Conservation (phyloP, 495 filamentous ascomycete species). For the Lophiotrema nucula region DNA sequence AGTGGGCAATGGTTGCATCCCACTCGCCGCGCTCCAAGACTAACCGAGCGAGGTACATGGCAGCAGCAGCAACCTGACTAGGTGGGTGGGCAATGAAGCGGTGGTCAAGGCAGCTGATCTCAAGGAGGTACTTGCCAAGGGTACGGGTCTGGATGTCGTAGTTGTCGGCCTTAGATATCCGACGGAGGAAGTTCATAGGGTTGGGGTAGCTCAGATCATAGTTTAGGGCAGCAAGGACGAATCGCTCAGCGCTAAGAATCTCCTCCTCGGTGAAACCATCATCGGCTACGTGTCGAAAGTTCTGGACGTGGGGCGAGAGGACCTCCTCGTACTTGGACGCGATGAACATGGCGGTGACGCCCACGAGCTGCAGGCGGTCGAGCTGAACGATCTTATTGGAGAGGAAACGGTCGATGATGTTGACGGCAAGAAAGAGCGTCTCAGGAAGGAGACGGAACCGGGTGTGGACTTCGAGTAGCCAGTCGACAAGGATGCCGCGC, state of each 20-base stretch:
- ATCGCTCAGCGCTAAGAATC: conserved; percentile 95
- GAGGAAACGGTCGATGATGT: conserved; percentile 97
- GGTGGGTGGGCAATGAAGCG: conserved; percentile 83
- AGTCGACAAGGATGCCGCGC: conserved; percentile 95
- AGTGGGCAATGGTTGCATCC: conserved; percentile 89
- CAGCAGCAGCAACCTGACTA: conserved; percentile 83
- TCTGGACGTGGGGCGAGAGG: conserved; percentile 90
- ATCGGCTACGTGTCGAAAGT: conserved; percentile 95
- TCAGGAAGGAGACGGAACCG: conserved; percentile 97
- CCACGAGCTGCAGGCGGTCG: conserved; percentile 92
- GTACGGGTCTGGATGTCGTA: conserved; percentile 98
- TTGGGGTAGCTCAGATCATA: conserved; percentile 99
- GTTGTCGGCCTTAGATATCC: conserved; percentile 97
- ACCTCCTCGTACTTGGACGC: conserved; percentile 99
- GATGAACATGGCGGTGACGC: conserved; percentile 98
- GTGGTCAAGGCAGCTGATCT: conserved; percentile 93
- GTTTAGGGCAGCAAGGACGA: conserved; percentile 82
- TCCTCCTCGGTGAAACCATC: conserved; percentile 95
- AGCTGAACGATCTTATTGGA: conserved; percentile 90
- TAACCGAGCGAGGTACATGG: conserved; percentile 91
- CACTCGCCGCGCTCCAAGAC: conserved; percentile 87
- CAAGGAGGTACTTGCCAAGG: conserved; percentile 96
- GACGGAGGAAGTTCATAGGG: conserved; percentile 98
- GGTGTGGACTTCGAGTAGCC: conserved; percentile 97
- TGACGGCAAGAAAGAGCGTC: conserved; percentile 93